Evolutionary conservation across 257 asterid genomes (phyloP).

Genomic region (Plantago ovata): DNA sequence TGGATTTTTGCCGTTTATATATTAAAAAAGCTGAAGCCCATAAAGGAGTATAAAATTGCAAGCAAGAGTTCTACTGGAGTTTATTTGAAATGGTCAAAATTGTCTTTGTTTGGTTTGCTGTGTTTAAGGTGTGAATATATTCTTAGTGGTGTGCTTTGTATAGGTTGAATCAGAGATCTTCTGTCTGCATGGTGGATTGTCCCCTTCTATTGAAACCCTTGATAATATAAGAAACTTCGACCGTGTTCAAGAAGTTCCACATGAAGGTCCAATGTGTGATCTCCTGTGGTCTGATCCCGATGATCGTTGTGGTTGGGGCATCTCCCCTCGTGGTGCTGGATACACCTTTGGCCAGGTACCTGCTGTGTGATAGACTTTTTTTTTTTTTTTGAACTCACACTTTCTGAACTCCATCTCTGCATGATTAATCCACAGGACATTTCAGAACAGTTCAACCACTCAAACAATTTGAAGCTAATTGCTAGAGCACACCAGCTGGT

Average conservation of each 20-base stretch:
- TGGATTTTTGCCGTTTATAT: neutral
- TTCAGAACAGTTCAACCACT: conserved; percentile 94
- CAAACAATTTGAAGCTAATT: conserved; percentile 74
- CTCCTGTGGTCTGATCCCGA: conserved; percentile 98
- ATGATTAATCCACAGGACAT: conserved; percentile 56
- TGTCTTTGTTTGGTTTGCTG: neutral
- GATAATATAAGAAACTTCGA: conserved; percentile 91
- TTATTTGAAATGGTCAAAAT: neutral
- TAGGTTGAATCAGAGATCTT: conserved; percentile 98
- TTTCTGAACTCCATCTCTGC: conserved; percentile 6
- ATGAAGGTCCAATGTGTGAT: conserved; percentile 99
- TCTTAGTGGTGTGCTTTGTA: conserved; percentile 12
- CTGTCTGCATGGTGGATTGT: conserved; percentile 92
- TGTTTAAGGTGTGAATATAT: neutral
- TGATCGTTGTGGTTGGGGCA: conserved; percentile 99
- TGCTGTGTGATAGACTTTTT: neutral
- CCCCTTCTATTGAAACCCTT: conserved; percentile 92
- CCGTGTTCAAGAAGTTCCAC: conserved; percentile 99
- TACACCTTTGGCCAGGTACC: conserved; percentile 93
- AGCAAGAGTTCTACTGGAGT: neutral
- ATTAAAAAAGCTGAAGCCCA: neutral
- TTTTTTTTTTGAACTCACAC: neutral
- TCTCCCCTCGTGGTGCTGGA: conserved; percentile 98
- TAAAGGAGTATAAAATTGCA: neutral
- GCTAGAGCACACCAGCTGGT: conserved; percentile 98